These are phyloP conservation scores for Terfezia claveryi DNA, from an alignment of 495 filamentous ascomycete species.

Conservation along the genomic window DNA sequence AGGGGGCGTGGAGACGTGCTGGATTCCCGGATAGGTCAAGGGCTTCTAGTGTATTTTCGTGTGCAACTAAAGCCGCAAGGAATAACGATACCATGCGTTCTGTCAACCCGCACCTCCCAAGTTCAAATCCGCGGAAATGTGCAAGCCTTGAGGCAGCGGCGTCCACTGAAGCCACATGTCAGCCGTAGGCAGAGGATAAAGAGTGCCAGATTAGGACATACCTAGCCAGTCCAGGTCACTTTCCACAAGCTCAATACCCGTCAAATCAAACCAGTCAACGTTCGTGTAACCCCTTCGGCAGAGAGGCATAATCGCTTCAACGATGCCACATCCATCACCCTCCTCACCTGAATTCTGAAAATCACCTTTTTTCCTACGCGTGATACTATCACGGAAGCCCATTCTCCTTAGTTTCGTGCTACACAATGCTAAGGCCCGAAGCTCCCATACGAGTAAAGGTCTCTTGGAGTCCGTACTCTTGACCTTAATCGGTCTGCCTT, in stretches of 20 bases:
- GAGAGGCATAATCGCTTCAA: slow-evolving; percentile 55
- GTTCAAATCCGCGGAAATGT: slow-evolving; percentile 57
- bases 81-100: slow-evolving; percentile 34
- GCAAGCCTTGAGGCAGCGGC: slow-evolving; percentile 40
- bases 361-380: slow-evolving; percentile 1
- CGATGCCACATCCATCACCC: slow-evolving; percentile 47
- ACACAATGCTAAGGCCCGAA: slow-evolving; percentile 47
- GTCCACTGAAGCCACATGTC: slow-evolving; percentile 32
- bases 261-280: slow-evolving; percentile 60
- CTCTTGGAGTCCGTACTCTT: slow-evolving; percentile 33
- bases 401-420: slow-evolving; percentile 39
- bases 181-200: not conserved
- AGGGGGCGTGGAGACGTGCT: slow-evolving; percentile 36
- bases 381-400: slow-evolving; percentile 32
- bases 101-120: slow-evolving; percentile 54
- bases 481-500: slow-evolving; percentile 33
- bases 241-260: slow-evolving; percentile 64
- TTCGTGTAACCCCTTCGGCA: slow-evolving; percentile 52
- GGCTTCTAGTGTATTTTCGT: slow-evolving; percentile 50
- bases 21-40: slow-evolving; percentile 59
- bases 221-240: slow-evolving; percentile 44
- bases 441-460: slow-evolving; percentile 48
- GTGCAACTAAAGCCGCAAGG: slow-evolving; percentile 35
- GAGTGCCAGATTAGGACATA: slow-evolving; percentile 7
- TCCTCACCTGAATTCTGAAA: slow-evolving; percentile 22